These are phyloP conservation scores for Camellia granthamiana DNA, from an alignment of 148 eudicot species.

Conservation along the genomic window DNA sequence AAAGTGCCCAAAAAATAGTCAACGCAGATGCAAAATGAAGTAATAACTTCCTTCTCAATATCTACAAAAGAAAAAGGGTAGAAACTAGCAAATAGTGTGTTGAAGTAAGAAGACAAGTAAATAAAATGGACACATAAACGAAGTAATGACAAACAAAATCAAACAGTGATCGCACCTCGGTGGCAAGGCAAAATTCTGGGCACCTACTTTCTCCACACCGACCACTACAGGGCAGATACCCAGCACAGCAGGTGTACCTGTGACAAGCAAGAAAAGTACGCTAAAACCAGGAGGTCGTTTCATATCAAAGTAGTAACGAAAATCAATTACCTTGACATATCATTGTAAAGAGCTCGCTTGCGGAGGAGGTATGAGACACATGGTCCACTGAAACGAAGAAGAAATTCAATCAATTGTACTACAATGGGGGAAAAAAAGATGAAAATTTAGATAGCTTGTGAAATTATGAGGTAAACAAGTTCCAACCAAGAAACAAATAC, in stretches of 20 bases:
- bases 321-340: constrained; percentile 73
- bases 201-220: constrained; percentile 92
- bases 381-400: constrained; percentile 57
- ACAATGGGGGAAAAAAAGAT: neutral
- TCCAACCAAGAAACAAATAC: neutral
- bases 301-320: neutral
- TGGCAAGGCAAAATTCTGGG: constrained; percentile 88
- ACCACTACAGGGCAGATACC: constrained; percentile 98
- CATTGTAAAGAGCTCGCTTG: constrained; percentile 88
- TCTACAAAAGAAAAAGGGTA: neutral
- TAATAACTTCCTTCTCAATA: neutral
- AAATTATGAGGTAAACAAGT: neutral
- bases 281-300: neutral
- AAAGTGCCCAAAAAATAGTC: neutral
- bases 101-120: neutral
- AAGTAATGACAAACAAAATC: neutral
- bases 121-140: neutral
- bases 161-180: constrained; percentile 49
- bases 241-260: constrained; percentile 87
- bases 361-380: constrained; percentile 89
- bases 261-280: constrained; percentile 18
- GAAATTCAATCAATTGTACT: neutral
- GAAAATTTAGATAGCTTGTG: neutral
- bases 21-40: neutral
- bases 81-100: neutral